These are phyloP conservation scores for Terana coerulea DNA, from an alignment of 768 basidiomycete genomes.

Conservation along the genomic window DNA sequence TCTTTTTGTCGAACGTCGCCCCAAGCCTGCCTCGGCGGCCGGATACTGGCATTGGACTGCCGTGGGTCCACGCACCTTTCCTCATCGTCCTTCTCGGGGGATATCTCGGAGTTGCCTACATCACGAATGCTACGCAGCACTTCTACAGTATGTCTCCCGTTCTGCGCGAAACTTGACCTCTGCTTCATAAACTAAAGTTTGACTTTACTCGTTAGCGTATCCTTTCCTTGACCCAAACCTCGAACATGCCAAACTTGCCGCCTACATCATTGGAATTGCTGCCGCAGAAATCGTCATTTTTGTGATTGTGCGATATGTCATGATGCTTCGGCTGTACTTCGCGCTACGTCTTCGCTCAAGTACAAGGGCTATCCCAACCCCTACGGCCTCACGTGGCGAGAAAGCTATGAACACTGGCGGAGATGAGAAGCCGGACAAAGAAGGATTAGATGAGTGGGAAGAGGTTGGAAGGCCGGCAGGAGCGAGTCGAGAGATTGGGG, in stretches of 20 bases:
- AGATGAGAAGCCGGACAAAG: slow-evolving; percentile 9
- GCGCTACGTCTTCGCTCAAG: slow-evolving; percentile 15
- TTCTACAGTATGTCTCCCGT: slow-evolving; percentile 52
- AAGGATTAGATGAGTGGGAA: slow-evolving; percentile 44
- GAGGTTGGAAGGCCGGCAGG: slow-evolving; percentile 31
- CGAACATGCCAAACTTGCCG: slow-evolving; percentile 44
- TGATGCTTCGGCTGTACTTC: slow-evolving; percentile 35
- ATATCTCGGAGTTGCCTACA: slow-evolving; percentile 68
- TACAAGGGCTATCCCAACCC: slow-evolving; percentile 10
- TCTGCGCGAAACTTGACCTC: not conserved
- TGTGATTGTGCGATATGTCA: slow-evolving; percentile 38
- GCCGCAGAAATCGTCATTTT: slow-evolving; percentile 52
- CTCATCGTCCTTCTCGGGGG: slow-evolving; percentile 45
- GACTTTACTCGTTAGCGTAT: slow-evolving; percentile 60
- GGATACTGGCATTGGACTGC: not conserved
- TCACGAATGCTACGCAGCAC: slow-evolving; percentile 56
- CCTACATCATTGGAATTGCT: slow-evolving; percentile 59
- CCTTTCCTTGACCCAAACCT: slow-evolving; percentile 55
- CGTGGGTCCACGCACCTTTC: slow-evolving; percentile 23
- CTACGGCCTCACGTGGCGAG: not conserved
- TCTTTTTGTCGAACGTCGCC: slow-evolving; percentile 48
- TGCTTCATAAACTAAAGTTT: too few species aligned
- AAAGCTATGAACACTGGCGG: not conserved
- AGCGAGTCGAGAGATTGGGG: too few species aligned
- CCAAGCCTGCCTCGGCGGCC: slow-evolving; percentile 23